Base-by-base conservation (phyloP, 441 rosid species). In the Rhodomyrtus psidioides region DNA sequence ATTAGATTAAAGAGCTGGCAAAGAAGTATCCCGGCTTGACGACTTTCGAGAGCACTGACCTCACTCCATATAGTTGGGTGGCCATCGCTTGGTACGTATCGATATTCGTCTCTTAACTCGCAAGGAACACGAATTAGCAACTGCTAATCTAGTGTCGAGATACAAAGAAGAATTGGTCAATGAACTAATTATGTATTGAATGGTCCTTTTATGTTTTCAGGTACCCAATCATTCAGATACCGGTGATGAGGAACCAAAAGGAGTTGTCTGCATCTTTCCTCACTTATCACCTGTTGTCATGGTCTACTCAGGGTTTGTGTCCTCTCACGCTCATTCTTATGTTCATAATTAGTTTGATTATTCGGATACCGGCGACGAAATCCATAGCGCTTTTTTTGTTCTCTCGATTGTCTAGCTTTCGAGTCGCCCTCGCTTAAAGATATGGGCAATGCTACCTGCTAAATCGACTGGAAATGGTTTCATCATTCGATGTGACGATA, bases 1-100 rank as follows among this genome's bases (percentile, higher is more conserved):
- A 83, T 54, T 92, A 97, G 98, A 93, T 97, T 81, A 81, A 92
- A 76, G 88, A 87, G 87, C 95, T 97, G 53, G 92, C 96, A 55
- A 91, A 94, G 83, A 91, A 85, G 55, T 96, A 92, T 91, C 96
- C 98, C 24, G 94, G 88, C 85, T 94, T 97, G 75, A 91, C 89
- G 89, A 93, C 98, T 21, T 93, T 89, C 84, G 89, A 92, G 88
- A 97, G 99, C 87, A 95, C 95, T 86, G 98, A 97, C 89, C 91
- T 97, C 75, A 92, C 92, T 2, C 91, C 95, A 82, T 91, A 95
- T 23, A 97, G 99, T 91, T 97, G 99, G 98, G 88, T 97, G 21
- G 94, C 96, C 84, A 95, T 97, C 82, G 98, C 98, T 59, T 97
- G 99, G 99, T 97, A 90, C 59, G n/a, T 10, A 65, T 65, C 19